These are phyloP conservation scores for Globisporangium cederbergense DNA, from an alignment of 352 stramenopile genomes.

Conservation along the genomic window DNA sequence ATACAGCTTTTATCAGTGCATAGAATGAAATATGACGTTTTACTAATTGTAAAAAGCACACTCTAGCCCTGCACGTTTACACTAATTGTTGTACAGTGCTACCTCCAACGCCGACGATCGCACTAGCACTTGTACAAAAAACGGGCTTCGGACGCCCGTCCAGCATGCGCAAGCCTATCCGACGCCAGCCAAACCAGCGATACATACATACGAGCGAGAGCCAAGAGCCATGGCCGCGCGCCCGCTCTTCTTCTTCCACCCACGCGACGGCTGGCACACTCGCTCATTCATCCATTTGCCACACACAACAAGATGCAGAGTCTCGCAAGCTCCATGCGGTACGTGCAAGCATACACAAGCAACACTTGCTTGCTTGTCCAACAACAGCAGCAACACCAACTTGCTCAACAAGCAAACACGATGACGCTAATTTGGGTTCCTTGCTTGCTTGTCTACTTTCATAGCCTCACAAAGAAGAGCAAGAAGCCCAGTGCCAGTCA, in stretches of 20 bases:
- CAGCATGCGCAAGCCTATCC: not conserved
- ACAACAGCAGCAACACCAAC: not conserved
- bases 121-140: not conserved
- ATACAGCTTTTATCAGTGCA: too few relatives aligned
- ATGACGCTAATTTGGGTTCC: not conserved
- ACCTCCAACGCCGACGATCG: not conserved
- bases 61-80: not conserved
- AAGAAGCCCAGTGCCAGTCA: not conserved
- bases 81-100: too few relatives aligned
- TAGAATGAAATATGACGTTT: too few relatives aligned
- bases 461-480: conserved; percentile 1
- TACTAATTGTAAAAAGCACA: too few relatives aligned
- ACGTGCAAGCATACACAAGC: not conserved
- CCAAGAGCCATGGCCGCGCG: not conserved
- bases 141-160: not conserved
- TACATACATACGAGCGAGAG: not conserved
- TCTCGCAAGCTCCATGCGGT: conserved; percentile 7
- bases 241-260: not conserved
- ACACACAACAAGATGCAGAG: conserved; percentile 12
- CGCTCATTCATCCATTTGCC: not conserved
- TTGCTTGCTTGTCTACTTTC: not conserved
- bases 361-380: not conserved
- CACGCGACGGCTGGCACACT: not conserved
- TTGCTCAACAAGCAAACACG: not conserved
- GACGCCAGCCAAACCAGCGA: not conserved